These are phyloP conservation scores for Madurella fahalii DNA, from an alignment of 2,329 filamentous ascomycete species.

Conservation along the genomic window DNA sequence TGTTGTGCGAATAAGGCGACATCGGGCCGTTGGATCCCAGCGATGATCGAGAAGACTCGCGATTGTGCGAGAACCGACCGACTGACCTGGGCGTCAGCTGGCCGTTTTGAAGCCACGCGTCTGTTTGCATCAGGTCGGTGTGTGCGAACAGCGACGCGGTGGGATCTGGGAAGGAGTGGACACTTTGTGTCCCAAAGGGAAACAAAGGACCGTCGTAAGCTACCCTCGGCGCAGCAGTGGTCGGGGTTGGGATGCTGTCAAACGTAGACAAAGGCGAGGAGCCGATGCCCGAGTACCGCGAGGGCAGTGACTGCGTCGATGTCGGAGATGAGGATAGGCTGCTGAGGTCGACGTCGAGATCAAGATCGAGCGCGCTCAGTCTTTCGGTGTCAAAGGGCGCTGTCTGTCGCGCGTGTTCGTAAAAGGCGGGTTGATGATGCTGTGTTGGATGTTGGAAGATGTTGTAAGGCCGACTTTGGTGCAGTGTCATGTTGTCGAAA, in stretches of 20 bases:
- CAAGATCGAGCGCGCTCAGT: constrained; percentile 16
- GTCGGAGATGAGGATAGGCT: constrained; percentile 30
- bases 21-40: constrained; percentile 56
- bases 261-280: constrained; percentile 31
- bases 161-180: constrained; percentile 26
- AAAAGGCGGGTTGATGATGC: constrained; percentile 21
- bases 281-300: constrained; percentile 21
- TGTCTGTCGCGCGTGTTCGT: constrained; percentile 9
- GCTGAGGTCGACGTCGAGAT: constrained; percentile 22
- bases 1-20: constrained; percentile 54
- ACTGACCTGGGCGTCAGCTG: constrained; percentile 37
- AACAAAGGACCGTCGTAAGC: constrained; percentile 24
- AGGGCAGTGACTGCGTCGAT: constrained; percentile 28
- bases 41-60: constrained; percentile 59
- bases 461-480: constrained; percentile 8
- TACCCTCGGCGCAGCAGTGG: constrained; percentile 20
- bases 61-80: constrained; percentile 47
- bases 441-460: constrained; percentile 26
- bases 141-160: constrained; percentile 25
- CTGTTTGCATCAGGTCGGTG: constrained; percentile 36
- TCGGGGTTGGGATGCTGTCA: constrained; percentile 32
- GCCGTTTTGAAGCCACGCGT: constrained; percentile 37
- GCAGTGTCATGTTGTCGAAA: constrained; percentile 18
- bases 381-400: constrained; percentile 15
- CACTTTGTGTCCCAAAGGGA: constrained; percentile 16